Conservation (phyloP, 352 stramenopile species). For the Pythium vanterpoolii region DNA sequence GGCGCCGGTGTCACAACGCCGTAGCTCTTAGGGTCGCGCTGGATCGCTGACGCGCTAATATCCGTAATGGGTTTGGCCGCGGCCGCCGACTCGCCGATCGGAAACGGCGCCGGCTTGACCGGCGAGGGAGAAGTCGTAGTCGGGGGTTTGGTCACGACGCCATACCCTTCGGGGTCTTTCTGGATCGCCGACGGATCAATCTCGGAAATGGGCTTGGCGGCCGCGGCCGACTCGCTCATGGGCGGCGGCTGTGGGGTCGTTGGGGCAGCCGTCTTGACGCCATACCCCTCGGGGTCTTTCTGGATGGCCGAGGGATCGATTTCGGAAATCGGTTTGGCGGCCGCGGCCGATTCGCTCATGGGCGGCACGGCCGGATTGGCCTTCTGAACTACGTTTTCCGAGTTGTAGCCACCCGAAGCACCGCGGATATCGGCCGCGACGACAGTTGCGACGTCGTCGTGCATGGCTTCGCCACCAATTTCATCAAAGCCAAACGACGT, state of each 20-base stretch:
- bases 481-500: no score
- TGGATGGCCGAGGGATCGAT: background rate
- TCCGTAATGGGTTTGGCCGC: conserved; percentile 13
- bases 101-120: no score
- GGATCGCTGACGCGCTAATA: conserved; percentile 2
- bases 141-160: no score
- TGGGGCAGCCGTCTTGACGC: background rate
- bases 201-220: conserved; percentile 1
- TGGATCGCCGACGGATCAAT: conserved; percentile 7
- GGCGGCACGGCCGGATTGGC: no score
- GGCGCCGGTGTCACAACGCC: conserved; percentile 1
- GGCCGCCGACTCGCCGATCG: conserved; percentile 18
- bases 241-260: background rate
- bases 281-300: background rate
- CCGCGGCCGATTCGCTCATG: no score
- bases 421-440: no score
- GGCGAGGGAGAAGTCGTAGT: no score
- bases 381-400: no score
- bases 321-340: no score
- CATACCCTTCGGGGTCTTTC: conserved; percentile 2
- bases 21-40: conserved; percentile 5
- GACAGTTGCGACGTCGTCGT: no score
- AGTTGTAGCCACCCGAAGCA: background rate
- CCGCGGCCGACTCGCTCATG: conserved; percentile 1
- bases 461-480: no score